Evolutionary conservation across 306 rosid species (phyloP).

Genomic region (Spatholobus suberectus): DNA sequence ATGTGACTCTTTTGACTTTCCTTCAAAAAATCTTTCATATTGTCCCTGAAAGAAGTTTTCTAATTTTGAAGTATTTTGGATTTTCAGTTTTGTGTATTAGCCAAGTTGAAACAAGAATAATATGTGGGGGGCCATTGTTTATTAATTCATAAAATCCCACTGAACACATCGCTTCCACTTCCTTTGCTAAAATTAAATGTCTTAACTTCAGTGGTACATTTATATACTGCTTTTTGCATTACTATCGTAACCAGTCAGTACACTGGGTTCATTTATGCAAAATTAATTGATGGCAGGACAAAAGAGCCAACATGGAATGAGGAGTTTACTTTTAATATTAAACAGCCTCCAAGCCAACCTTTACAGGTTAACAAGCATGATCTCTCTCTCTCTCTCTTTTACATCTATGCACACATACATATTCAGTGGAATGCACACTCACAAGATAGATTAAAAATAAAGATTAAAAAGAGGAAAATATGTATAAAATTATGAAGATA

Average conservation of each 20-base stretch:
- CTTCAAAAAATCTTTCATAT: constrained; percentile 8
- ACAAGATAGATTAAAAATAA: not conserved
- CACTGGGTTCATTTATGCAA: constrained; percentile 28
- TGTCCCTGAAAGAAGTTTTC: constrained; percentile 4
- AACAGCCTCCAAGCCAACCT: constrained; percentile 64
- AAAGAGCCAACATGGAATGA: constrained; percentile 94
- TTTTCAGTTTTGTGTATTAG: constrained; percentile 29
- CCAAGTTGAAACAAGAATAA: constrained; percentile 17
- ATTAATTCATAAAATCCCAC: not conserved
- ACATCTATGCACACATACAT: not conserved
- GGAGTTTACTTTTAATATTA: constrained; percentile 72
- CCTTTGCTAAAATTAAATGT: constrained; percentile 7
- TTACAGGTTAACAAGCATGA: constrained; percentile 73
- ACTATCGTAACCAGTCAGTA: not conserved
- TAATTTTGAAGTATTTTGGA: not conserved
- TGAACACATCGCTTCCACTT: constrained; percentile 13
- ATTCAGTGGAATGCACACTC: not conserved
- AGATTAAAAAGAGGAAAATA: not conserved
- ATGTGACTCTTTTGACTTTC: not conserved
- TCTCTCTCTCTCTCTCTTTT: constrained; percentile 22
- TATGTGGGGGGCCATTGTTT: not conserved
- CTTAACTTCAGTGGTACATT: constrained; percentile 28
- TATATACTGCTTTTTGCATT: constrained; percentile 26
- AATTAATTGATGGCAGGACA: constrained; percentile 62
- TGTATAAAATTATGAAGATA: not conserved